Evolutionary conservation across 805 yeast species (phyloP), one percentile per base, ranked within the genome.

Genomic region (Priceomyces medius): DNA sequence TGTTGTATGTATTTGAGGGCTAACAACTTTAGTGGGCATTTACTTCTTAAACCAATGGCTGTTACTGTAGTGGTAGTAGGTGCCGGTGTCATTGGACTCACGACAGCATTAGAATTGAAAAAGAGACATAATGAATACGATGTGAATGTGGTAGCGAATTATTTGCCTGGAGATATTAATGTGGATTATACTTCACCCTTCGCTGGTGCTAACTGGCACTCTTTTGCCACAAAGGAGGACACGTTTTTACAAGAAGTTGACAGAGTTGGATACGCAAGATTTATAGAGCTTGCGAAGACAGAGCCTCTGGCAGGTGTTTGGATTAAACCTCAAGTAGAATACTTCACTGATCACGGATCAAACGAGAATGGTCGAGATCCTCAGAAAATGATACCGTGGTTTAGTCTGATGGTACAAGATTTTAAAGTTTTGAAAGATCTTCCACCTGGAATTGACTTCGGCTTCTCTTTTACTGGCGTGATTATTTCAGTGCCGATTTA

Each of bases 191-290:
- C 85, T 2, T 79, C 85, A 0, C 87, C 88, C 3, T 77, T 70
- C 55, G 88, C 88, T 0, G 88, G 88, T 3, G 89, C 88, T 35
- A 79, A 82, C 50, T 83, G 88, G 86, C 69, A 66, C 36, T 76
- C 84, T 9, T 79, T 80, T 60, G 87, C 85, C 2, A 31, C 50
- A 1, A 43, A 46, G 1, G 64, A 65, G 3, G 78, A 77, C 16
- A 49, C 24, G 4, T 53, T 47, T 6, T 56, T 66, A 16, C 77
- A 73, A 43, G 53, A 61, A 10, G 51, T 65, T 16, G 88, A 83
- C 51, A 59, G 59, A 21, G 58, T 70, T 2, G 78, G 77, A 0
- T 83, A 83, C 50, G 48, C 48, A 20, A 69, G 64, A 44, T 74
- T 81, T 31, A 47, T 66, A 43, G 60, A 68, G 9, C 55, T 81